phyloP scores from a whole-genome alignment of 164 flowering plant genomes.

The Vitis rupestris region DNA sequence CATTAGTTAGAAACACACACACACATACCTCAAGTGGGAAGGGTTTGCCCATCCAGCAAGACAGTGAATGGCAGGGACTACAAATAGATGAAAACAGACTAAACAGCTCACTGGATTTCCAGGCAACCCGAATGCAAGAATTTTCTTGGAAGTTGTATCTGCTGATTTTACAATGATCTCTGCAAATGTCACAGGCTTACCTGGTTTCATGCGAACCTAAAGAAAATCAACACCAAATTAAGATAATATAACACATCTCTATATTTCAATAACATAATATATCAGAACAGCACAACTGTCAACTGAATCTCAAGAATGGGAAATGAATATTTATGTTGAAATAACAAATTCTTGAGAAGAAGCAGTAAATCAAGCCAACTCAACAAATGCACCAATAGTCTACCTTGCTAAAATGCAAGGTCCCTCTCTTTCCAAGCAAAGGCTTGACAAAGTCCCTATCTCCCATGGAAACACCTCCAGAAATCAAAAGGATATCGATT shows the following conservation, averaged over 20 bases:
- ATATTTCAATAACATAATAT: not conserved
- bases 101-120: constrained; percentile 97
- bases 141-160: constrained; percentile 31
- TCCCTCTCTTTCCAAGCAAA: constrained; percentile 70
- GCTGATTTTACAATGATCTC: constrained; percentile 42
- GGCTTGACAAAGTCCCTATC: constrained; percentile 93
- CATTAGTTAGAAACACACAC: not conserved
- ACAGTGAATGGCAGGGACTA: constrained; percentile 73
- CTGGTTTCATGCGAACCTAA: constrained; percentile 91
- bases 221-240: constrained; percentile 8
- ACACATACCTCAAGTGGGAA: constrained; percentile 60
- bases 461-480: constrained; percentile 99
- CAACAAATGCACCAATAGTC: constrained; percentile 7
- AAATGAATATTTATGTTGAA: not conserved
- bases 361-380: not conserved
- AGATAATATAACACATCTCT: not conserved
- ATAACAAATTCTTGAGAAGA: too few species aligned
- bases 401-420: constrained; percentile 68
- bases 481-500: constrained; percentile 70
- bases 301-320: not conserved
- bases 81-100: constrained; percentile 86
- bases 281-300: too few species aligned
- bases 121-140: constrained; percentile 94
- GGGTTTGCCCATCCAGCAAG: constrained; percentile 88
- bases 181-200: constrained; percentile 92